Evolutionary conservation across 371 early-diverging fungal species (phyloP), one percentile per base, ranked within the genome.

Genomic region (Mortierella sp.): DNA sequence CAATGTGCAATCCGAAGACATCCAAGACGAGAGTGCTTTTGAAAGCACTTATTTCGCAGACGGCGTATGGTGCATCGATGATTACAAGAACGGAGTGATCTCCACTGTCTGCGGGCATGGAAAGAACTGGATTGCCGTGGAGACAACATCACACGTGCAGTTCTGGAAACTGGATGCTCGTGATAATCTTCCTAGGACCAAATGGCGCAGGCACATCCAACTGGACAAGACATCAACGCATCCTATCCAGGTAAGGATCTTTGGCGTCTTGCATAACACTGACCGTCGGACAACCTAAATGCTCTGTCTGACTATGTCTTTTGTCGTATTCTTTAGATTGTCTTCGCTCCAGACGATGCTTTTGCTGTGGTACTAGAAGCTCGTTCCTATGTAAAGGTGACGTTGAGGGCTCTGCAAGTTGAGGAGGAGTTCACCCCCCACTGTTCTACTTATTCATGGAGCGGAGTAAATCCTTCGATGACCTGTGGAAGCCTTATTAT

Each of bases 41-140:
- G 39, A 57, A 29, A 72, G 72, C 31, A 61, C 72, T 6, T 10
- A 31, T 13, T 57, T 52, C 54, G 37, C 37, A 31, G 66, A 60
- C 17, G 62, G 66, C 25, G 57, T 66, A 12, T 72, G 72, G 72
- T 72, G 72, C n/a, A 72, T 72, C 22, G 66, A 65, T 17, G 58
- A 65, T 28, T 29, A 31, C 44, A 46, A 25, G 8, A 7, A 40
- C 28, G 46, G 28, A 2, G 49, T 62, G 2, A 14, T 22, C 5
- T 57, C 57, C 8, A 49, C 54, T 19, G 31, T 49, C 22, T 72
- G 67, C 21, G 58, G 66, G 7, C 40, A 60, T 19, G 12, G 3
- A 24, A 58, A 66, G 2, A 25, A 43, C 7, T 71, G 72, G 72
- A 43, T 71, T 28, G 57, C 72, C 0, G 17, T 71, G 10, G 72